Base-by-base conservation (phyloP, 306 rosid species). In the Parietaria judaica region DNA sequence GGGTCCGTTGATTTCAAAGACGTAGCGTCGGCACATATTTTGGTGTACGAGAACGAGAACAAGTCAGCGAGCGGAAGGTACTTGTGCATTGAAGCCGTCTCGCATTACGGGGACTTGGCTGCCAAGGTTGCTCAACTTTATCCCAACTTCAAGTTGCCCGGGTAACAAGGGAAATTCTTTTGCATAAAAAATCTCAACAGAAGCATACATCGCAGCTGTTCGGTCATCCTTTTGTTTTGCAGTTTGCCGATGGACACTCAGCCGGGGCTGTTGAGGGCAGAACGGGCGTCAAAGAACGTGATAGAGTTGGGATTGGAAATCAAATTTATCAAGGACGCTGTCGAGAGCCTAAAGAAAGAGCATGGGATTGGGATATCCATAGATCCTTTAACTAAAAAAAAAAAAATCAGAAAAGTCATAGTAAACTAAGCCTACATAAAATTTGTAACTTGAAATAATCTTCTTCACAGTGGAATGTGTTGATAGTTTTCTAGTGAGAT, bases 1-100 rank as follows among this genome's bases (percentile, higher is more conserved):
- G 98, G 96, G 54, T 56, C 71, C 13, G 92, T 85, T 37, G 96
- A 91, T 72, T 91, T 91, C 56, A 91, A 91, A 70, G 98, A 91
- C 73, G 94, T 88, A 36, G 98, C 96, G 48, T 70, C 80, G 37
- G 95, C 96, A 45, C 98, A 91, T 72, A 75, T 87, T 66, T 67
- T 91, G 80, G 92, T 83, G 54, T 91, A n/a, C n/a, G n/a, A n/a
- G n/a, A n/a, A 83, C 58, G 95, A 91, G 70, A 88, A 85, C 83
- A 83, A 85, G 75, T 60, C 78, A 37, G 92, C 95, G 10, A 50
- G 83, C 39, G 95, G 98, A 60, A 83, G 98, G 70, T 96, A 91
- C 75, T 0, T 79, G 76, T 83, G 98, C 60, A 74, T 84, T 15
- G 98, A 91, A 73, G 78, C 96, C 7, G 75, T 85, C 60, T 73